Conservation (phyloP, 1,284 basidiomycete species). For the Leccinum pachyderme region DNA sequence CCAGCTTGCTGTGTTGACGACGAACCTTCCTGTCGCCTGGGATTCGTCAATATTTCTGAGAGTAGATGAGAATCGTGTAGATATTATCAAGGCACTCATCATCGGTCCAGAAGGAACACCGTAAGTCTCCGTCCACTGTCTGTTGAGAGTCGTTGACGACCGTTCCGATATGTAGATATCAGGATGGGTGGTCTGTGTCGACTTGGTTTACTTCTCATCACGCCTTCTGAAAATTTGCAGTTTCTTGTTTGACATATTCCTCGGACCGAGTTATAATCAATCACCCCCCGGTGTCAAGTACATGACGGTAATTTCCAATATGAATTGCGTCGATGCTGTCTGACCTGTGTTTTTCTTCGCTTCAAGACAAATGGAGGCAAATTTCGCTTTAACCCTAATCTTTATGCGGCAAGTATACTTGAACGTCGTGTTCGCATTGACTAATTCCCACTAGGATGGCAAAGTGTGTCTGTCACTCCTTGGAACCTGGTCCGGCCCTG, state of each 20-base stretch:
- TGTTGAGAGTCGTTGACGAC: slow-evolving; percentile 1
- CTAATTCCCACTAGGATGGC: slow-evolving; percentile 54
- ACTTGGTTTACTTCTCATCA: slow-evolving; percentile 1
- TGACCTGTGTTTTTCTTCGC: slow-evolving; percentile 8
- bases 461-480: slow-evolving; percentile 90
- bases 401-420: slow-evolving; percentile 67
- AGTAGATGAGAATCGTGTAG: slow-evolving; percentile 84
- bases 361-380: slow-evolving; percentile 81
- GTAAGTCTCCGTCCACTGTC: slow-evolving; percentile 47
- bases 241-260: slow-evolving; percentile 86
- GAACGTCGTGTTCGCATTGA: neutral
- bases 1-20: slow-evolving; percentile 86
- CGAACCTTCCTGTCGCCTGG: slow-evolving; percentile 87
- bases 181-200: slow-evolving; percentile 72
- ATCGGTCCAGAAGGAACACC: slow-evolving; percentile 90
- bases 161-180: slow-evolving; percentile 49
- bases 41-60: slow-evolving; percentile 86
- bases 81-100: slow-evolving; percentile 87
- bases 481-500: slow-evolving; percentile 90
- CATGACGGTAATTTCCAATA: slow-evolving; percentile 64
- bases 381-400: slow-evolving; percentile 88
- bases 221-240: slow-evolving; percentile 36
- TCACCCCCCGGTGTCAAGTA: slow-evolving; percentile 82
- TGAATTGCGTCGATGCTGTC: neutral
- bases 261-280: slow-evolving; percentile 80